A percentile compares a stretch with the other conserved stretches of the same genome.
Evolutionary conservation across 78 protist species (phyloP).

Genomic region (Dictyostelium intermedium): DNA sequence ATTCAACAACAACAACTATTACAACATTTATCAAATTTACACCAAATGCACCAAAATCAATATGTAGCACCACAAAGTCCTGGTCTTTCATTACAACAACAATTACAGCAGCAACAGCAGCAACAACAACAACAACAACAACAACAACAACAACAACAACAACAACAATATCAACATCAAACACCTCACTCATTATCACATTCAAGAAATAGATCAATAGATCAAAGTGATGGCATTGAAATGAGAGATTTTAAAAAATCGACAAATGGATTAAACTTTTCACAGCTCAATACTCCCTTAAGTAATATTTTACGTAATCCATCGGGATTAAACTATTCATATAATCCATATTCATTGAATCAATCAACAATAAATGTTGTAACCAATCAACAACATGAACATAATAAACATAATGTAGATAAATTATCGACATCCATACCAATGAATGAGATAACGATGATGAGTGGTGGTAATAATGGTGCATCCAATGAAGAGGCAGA

Average conservation of each 20-base stretch:
- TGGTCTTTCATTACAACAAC: background rate
- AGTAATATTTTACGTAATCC: background rate
- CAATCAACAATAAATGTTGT: constrained; percentile 5
- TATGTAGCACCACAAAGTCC: background rate
- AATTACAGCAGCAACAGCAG: background rate
- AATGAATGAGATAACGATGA: background rate
- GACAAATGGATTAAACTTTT: background rate
- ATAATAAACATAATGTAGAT: background rate
- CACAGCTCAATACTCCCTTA: background rate
- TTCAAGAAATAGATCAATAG: background rate
- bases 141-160: background rate
- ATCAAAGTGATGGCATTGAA: background rate
- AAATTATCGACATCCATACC: background rate
- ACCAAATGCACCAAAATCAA: background rate
- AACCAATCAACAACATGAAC: background rate
- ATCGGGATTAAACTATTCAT: background rate
- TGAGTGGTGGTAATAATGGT: background rate
- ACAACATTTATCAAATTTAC: background rate
- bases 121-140: constrained; percentile 9
- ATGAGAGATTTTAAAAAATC: background rate
- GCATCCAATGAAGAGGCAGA: background rate
- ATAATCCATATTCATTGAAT: background rate
- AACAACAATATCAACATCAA: background rate
- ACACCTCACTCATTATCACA: background rate
- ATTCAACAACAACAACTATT: constrained; percentile 14